A percentile compares a stretch with the other conserved stretches of the same genome.
phyloP scores from a whole-genome alignment of 2,329 filamentous ascomycete genomes.

The Coleophoma cylindrospora region DNA sequence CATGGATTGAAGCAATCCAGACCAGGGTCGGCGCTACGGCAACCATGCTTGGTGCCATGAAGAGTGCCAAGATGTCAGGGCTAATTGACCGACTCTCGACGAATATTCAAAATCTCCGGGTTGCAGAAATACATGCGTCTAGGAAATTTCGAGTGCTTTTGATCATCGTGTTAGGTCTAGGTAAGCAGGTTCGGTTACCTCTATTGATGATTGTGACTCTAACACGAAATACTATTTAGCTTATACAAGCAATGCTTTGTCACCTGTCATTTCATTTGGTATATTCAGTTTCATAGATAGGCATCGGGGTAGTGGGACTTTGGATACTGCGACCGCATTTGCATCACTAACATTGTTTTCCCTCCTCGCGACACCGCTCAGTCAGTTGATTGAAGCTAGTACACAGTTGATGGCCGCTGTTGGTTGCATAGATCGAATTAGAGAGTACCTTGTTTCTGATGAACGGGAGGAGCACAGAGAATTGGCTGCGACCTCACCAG shows the following conservation, averaged over 20 bases:
- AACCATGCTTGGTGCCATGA: neutral
- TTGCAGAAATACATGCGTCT: neutral
- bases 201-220: no score
- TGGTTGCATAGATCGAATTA: conserved; percentile 18
- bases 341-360: conserved; percentile 19
- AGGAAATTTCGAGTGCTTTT: neutral
- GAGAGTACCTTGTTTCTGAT: conserved; percentile 16
- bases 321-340: no score
- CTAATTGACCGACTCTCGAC: neutral
- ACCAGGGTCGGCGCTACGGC: neutral
- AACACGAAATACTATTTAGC: no score
- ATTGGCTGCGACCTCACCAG: neutral
- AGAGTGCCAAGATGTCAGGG: neutral
- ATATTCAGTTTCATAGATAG: no score
- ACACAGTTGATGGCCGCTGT: conserved; percentile 11
- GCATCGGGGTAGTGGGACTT: no score
- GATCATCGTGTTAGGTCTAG: neutral
- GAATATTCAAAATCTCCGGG: neutral
- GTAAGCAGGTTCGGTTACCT: no score
- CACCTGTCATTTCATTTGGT: no score
- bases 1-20: conserved; percentile 14
- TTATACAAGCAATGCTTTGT: no score
- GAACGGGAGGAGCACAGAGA: conserved; percentile 1
- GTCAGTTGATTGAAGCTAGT: conserved; percentile 13
- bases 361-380: conserved; percentile 13